Evolutionary conservation across 1,139 yeast genomes (phyloP), one percentile per base, ranked within the genome.

Genomic region (Eremothecium coryli): DNA sequence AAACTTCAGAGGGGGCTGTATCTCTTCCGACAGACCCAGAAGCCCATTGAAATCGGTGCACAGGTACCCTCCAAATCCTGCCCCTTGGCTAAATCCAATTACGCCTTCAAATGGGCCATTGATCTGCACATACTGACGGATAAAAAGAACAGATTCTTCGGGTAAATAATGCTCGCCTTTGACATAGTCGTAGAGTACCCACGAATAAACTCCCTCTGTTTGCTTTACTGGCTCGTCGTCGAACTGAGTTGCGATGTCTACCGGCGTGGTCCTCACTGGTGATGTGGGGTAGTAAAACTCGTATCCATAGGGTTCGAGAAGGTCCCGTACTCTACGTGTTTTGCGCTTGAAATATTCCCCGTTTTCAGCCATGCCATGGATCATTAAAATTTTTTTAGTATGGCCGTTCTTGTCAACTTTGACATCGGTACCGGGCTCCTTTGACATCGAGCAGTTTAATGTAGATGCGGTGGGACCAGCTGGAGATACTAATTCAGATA

Each of bases 71-170:
- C 86, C 73, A 50, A 88, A 60, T 1, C 93, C 94, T 0, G 94
- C 93, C 36, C 98, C 98, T 58, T 90, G 97, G 23, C 93, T 79
- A 51, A 90, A 90, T 2, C 96, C 97, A 35, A 88, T 59, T 9
- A 90, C 63, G 1, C 96, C 98, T 30, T 74, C 80, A 50, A 80
- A 82, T 0, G 95, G 95, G 0, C 95, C 95, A 40, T 81, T 66
- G 37, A 66, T 62, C 16, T 49, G 29, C 14, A 52, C 36, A 36
- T 50, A 51, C 18, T 48, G 43, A 29, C 44, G 52, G 29, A 57
- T 20, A 22, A 26, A 32, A 8, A 14, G 6, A 10, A 26, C n/a
- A 7, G 35, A 23, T n/a, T 18, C 22, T 10, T 32, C 31, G 5
- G 35, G 35, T 13, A 32, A 15, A 4, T 24, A 20, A 26, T 32